Percentiles rank a stretch among this genome's conserved stretches.
Evolutionary conservation across 1,139 yeast genomes (phyloP).

Genomic region (Candida tropicalis): DNA sequence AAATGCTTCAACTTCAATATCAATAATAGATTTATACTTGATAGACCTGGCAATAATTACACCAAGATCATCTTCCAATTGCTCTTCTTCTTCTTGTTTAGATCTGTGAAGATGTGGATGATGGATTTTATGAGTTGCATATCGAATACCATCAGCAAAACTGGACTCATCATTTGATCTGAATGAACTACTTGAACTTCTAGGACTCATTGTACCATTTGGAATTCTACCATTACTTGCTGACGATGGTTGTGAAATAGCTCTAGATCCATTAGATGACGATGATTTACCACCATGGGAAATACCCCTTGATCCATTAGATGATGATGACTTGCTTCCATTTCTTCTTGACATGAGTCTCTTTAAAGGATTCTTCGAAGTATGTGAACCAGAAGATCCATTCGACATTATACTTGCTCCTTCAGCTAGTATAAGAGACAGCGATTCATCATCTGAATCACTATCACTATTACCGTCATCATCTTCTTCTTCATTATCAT

Average conservation of each 20-base stretch:
- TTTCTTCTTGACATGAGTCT: constrained; percentile 14
- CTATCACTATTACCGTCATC: constrained; percentile 7
- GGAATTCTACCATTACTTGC: not conserved
- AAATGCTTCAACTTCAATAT: constrained; percentile 56
- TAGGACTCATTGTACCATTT: not conserved
- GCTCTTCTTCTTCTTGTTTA: constrained; percentile 7
- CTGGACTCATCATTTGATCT: constrained; percentile 5
- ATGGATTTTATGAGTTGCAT: constrained; percentile 14
- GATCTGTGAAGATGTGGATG: not conserved
- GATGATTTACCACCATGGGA: too few relatives aligned
- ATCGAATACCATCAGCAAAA: constrained; percentile 15
- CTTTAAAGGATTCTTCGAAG: constrained; percentile 20
- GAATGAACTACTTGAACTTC: constrained; percentile 5
- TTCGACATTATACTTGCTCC: constrained; percentile 3
- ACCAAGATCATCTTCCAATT: constrained; percentile 24
- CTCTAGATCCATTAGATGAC: constrained; percentile 5
- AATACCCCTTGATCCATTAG: too few relatives aligned
- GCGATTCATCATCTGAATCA: constrained; percentile 5
- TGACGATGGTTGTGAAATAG: too few relatives aligned
- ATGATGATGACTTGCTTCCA: constrained; percentile 6
- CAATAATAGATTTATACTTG: constrained; percentile 63
- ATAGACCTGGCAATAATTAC: constrained; percentile 53
- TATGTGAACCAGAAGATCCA: not conserved
- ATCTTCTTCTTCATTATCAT: constrained; percentile 20
- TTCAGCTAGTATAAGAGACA: not conserved